Evolutionary conservation across 2,329 filamentous ascomycete species (phyloP).

Genomic region (Pseudocercospora fijiensis): DNA sequence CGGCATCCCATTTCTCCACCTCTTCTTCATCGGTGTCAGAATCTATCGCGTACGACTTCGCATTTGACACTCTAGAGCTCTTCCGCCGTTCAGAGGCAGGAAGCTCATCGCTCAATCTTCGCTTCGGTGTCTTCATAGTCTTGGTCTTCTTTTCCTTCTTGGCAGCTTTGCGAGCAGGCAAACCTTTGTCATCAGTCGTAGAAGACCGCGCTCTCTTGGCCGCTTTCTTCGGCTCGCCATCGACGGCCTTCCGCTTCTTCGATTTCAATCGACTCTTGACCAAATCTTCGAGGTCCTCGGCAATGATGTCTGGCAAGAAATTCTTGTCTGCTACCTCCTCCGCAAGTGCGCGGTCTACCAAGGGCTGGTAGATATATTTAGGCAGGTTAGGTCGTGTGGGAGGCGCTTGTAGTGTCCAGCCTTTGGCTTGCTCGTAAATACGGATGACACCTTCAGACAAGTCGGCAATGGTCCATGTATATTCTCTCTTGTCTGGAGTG

Average conservation of each 20-base stretch:
- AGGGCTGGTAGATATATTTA: slow-evolving; percentile 69
- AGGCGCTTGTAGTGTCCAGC: slow-evolving; percentile 82
- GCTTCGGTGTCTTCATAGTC: slow-evolving; percentile 36
- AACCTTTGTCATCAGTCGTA: slow-evolving; percentile 30
- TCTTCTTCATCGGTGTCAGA: slow-evolving; percentile 42
- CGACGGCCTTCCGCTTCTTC: slow-evolving; percentile 47
- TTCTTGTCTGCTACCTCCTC: slow-evolving; percentile 84
- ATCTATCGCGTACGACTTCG: slow-evolving; percentile 49
- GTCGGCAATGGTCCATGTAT: slow-evolving; percentile 84
- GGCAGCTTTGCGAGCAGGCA: slow-evolving; percentile 39
- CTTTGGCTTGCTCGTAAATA: slow-evolving; percentile 80
- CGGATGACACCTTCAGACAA: slow-evolving; percentile 78
- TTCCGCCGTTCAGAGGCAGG: slow-evolving; percentile 46
- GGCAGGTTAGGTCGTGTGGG: slow-evolving; percentile 79
- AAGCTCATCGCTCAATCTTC: slow-evolving; percentile 39
- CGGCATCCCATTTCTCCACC: slow-evolving; percentile 35
- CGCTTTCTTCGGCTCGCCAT: slow-evolving; percentile 21
- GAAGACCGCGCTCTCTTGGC: slow-evolving; percentile 34
- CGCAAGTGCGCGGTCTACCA: slow-evolving; percentile 74
- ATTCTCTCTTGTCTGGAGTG: slow-evolving; percentile 64
- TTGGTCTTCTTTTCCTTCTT: slow-evolving; percentile 42
- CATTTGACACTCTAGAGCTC: slow-evolving; percentile 43
- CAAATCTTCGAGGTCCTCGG: slow-evolving; percentile 71
- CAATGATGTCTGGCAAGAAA: slow-evolving; percentile 72
- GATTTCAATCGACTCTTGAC: slow-evolving; percentile 69